Evolutionary conservation across 306 rosid genomes (phyloP), one percentile per base, ranked within the genome.

Genomic region (Ochetophila trinervis): DNA sequence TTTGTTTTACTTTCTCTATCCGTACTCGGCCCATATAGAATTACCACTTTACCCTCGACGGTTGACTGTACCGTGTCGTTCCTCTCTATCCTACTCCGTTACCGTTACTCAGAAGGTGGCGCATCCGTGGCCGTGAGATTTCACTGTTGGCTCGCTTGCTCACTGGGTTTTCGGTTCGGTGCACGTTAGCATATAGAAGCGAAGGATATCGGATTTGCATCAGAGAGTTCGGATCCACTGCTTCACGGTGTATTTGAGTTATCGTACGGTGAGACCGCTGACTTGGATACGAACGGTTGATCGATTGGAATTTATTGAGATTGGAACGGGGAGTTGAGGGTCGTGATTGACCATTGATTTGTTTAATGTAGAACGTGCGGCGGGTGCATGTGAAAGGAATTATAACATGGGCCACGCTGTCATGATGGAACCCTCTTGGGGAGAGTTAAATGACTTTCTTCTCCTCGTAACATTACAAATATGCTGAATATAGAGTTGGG

Each of bases 41-140:
- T 67, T 64, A 88, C 79, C 8, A 1, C 35, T 44, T 17, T 66
- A 2, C 59, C 87, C 82, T 57, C 65, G 18, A 52, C 37, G 35
- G 60, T 54, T 66, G 71, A 66, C 62, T 42, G 50, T 63, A n/a
- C 16, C 0, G 56, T 24, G n/a, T 17, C 5, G 12, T 40, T 8
- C 21, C 10, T 37, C 6, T 21, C 11, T 32, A 50, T 15, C 54
- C 54, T 22, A 19, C 61, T 6, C 65, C 19, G 44, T 49, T 62
- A 53, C 77, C 68, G 76, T 67, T 67, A 68, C 49, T 65, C 63
- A 58, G 59, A 74, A 72, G 27, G 76, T 34, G 53, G 68, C 35
- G 42, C 23, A 54, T 57, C n/a, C 19, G 27, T 40, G 24, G 21
- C 10, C 0, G 65, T 48, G 18, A 48, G 59, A 49, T 21, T 47